phyloP scores from a whole-genome alignment of 208 protist species.

The Jaenimonas drosophilae region DNA sequence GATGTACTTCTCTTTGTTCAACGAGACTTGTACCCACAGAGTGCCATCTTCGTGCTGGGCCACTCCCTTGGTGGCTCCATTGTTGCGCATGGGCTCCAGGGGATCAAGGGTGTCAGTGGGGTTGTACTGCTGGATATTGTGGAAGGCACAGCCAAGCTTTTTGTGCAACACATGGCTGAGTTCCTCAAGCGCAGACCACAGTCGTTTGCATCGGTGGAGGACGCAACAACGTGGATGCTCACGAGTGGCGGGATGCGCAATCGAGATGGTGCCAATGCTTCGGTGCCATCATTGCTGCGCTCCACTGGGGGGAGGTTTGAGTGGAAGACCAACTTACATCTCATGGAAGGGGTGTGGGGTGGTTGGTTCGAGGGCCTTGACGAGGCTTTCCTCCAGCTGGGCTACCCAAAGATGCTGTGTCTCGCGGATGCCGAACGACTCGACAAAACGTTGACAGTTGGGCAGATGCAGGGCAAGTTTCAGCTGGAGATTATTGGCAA shows the following conservation, averaged over 20 bases:
- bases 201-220: slow-evolving; percentile 38
- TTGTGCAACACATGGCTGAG: slow-evolving; percentile 65
- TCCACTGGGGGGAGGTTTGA: slow-evolving; percentile 17
- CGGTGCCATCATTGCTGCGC: slow-evolving; percentile 67
- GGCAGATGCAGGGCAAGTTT: slow-evolving; percentile 93
- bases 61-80: slow-evolving; percentile 87
- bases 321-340: slow-evolving; percentile 68
- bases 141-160: slow-evolving; percentile 81
- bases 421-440: slow-evolving; percentile 79
- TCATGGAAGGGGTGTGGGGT: slow-evolving; percentile 62
- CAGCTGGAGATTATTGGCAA: slow-evolving; percentile 85
- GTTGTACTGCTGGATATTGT: slow-evolving; percentile 86
- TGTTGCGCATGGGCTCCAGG: slow-evolving; percentile 27
- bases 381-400: slow-evolving; percentile 58
- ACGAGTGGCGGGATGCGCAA: slow-evolving; percentile 65
- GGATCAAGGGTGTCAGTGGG: slow-evolving; percentile 26
- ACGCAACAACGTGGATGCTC: slow-evolving; percentile 76
- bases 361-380: slow-evolving; percentile 86
- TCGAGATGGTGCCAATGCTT: slow-evolving; percentile 38
- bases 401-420: slow-evolving; percentile 84
- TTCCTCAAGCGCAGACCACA: slow-evolving; percentile 66
- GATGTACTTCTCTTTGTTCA: slow-evolving; percentile 31
- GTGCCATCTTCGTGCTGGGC: slow-evolving; percentile 57
- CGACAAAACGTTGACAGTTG: slow-evolving; percentile 82
- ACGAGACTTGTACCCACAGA: slow-evolving; percentile 22